Conservation (phyloP, 768 basidiomycete genomes). For the Termitomyces sp. region DNA sequence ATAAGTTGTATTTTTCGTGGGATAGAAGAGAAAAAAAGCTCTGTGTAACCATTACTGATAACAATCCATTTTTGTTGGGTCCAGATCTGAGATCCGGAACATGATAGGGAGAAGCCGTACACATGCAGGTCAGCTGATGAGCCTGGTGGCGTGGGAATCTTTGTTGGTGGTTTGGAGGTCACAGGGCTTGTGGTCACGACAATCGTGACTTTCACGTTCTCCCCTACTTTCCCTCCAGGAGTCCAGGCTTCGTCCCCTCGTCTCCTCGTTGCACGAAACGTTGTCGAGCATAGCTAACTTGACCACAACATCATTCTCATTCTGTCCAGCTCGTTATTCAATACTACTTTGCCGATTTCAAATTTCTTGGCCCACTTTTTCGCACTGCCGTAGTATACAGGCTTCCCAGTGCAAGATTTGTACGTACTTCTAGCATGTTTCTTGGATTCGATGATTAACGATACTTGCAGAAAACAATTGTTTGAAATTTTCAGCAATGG, state of each 20-base stretch:
- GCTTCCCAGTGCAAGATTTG: background rate
- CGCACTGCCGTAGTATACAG: background rate
- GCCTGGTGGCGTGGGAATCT: constrained; percentile 20
- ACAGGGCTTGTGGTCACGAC: constrained; percentile 24
- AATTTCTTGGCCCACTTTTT: background rate
- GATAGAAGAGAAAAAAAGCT: constrained; percentile 1
- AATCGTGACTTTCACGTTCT: constrained; percentile 25
- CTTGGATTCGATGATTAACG: background rate
- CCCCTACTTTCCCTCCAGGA: constrained; percentile 11
- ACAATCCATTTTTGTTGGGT: background rate
- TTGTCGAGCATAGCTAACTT: background rate
- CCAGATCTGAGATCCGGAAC: background rate
- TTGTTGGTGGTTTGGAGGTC: constrained; percentile 19
- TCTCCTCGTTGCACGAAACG: background rate
- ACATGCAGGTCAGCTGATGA: constrained; percentile 14
- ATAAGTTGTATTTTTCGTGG: background rate
- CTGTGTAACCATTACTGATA: background rate
- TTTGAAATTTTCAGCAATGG: constrained; percentile 20
- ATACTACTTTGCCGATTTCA: background rate
- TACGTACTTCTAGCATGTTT: background rate
- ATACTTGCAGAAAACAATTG: background rate
- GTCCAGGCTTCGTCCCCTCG: constrained; percentile 2
- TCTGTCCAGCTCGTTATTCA: background rate
- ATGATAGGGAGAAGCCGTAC: constrained; percentile 1
- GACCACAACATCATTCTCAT: background rate